These are phyloP conservation scores for Penicillium sp. DNA, from an alignment of 2,329 filamentous ascomycete genomes.

Conservation along the genomic window DNA sequence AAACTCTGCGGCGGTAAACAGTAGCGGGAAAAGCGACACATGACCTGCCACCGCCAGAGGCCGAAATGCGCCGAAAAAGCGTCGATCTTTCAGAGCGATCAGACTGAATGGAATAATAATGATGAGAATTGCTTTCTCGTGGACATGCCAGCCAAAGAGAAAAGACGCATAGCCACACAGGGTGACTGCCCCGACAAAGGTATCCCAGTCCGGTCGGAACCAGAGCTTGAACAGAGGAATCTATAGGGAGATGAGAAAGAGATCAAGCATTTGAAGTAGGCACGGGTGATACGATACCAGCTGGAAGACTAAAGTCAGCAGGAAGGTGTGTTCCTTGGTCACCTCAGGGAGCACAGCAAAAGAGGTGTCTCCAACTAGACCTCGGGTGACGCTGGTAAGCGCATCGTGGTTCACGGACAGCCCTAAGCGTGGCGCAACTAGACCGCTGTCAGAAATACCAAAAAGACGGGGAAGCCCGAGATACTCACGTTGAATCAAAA, in stretches of 20 bases:
- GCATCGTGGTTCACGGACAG: conserved; percentile 67
- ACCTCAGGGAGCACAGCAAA: conserved; percentile 92
- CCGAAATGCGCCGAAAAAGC: conserved; percentile 85
- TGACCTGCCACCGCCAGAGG: conserved; percentile 89
- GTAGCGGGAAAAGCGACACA: conserved; percentile 86
- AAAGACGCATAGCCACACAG: conserved; percentile 95
- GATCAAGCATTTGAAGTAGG: conserved; percentile 4
- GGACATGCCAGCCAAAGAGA: conserved; percentile 96
- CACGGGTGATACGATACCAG: conserved; percentile 39
- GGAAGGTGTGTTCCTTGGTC: conserved; percentile 71
- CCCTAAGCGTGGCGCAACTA: conserved; percentile 76
- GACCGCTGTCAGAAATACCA: conserved; percentile 28
- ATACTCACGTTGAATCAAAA: conserved; percentile 69
- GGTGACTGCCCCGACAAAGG: conserved; percentile 81
- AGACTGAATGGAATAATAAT: conserved; percentile 94
- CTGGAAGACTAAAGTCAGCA: conserved; percentile 77
- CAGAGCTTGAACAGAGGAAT: conserved; percentile 78
- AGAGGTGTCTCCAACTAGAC: conserved; percentile 84
- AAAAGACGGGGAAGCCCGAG: no score
- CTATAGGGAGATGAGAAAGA: conserved; percentile 29
- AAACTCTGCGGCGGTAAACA: conserved; percentile 89
- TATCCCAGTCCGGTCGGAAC: conserved; percentile 72
- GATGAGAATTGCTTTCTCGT: conserved; percentile 92
- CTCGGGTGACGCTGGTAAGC: conserved; percentile 81
- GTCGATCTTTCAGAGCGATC: conserved; percentile 79